phyloP scores from a whole-genome alignment of 805 yeast species.

The Lipomyces orientalis region DNA sequence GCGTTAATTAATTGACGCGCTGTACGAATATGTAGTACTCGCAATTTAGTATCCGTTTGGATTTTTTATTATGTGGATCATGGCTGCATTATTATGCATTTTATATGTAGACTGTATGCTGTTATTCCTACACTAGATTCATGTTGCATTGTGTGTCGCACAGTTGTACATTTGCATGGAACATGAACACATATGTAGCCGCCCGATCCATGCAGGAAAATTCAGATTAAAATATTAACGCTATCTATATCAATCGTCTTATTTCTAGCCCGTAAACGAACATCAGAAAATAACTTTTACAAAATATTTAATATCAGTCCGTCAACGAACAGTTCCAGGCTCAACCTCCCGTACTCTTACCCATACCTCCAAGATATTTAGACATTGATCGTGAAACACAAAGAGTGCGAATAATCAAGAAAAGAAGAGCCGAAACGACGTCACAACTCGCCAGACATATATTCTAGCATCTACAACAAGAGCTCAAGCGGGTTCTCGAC shows the following conservation, averaged over 20 bases:
- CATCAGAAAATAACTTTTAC: slow-evolving; percentile 10
- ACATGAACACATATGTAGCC: background rate
- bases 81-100: background rate
- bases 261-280: slow-evolving; percentile 1
- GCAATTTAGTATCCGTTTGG: background rate
- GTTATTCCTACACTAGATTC: background rate
- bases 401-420: background rate
- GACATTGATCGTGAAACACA: background rate
- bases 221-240: background rate
- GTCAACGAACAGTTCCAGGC: background rate
- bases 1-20: background rate
- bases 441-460: slow-evolving; percentile 1
- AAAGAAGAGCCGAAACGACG: slow-evolving; percentile 4
- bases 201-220: background rate
- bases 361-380: background rate
- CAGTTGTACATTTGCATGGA: background rate
- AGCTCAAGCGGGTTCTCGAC: slow-evolving; percentile 96
- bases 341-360: background rate
- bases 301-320: slow-evolving; percentile 8
- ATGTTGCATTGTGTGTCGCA: background rate
- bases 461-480: slow-evolving; percentile 60
- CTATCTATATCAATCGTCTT: background rate
- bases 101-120: background rate
- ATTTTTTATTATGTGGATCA: background rate
- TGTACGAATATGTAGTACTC: background rate